A percentile compares a stretch with the other conserved stretches of the same genome.
phyloP scores from a whole-genome alignment of 352 stramenopile species.

The Thraustochytrium sp. region DNA sequence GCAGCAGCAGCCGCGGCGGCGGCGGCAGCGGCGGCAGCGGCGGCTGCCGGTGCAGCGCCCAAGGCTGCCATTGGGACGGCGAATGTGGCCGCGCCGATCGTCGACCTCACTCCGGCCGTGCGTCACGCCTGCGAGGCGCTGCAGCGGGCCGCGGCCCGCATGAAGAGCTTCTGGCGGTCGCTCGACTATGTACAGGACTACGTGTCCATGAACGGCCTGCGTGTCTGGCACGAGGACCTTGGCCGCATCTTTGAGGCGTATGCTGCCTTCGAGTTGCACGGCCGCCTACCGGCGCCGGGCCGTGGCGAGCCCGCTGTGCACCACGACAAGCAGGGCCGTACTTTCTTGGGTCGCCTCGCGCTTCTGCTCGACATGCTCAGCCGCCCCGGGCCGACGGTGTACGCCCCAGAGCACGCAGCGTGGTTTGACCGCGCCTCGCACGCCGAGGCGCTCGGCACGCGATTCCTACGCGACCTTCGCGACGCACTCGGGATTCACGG shows the following conservation, averaged over 20 bases:
- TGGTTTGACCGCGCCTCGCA: constrained; percentile 77
- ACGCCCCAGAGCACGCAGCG: constrained; percentile 77
- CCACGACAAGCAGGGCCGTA: constrained; percentile 75
- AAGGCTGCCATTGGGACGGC: constrained; percentile 52
- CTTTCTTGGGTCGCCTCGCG: constrained; percentile 87
- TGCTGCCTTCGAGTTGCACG: constrained; percentile 87
- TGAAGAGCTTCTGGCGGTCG: constrained; percentile 79
- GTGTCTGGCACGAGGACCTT: constrained; percentile 90
- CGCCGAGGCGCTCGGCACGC: constrained; percentile 76
- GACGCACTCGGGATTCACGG: constrained; percentile 80
- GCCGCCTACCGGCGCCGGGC: constrained; percentile 88
- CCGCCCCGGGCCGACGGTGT: constrained; percentile 68
- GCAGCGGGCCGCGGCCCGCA: constrained; percentile 64
- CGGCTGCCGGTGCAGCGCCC: neutral
- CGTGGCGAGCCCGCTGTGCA: constrained; percentile 79
- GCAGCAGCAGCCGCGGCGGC: too few species aligned
- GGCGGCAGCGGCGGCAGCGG: neutral
- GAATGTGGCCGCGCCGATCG: too few species aligned
- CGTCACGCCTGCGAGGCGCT: constrained; percentile 59
- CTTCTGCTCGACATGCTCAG: constrained; percentile 84
- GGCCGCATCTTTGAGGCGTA: constrained; percentile 90
- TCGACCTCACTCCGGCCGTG: too few species aligned
- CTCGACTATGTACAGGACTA: constrained; percentile 94
- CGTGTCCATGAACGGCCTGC: constrained; percentile 83
- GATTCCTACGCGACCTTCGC: constrained; percentile 76